Evolutionary conservation across 768 basidiomycete genomes (phyloP).

Genomic region (Leucosporidium creatinivorum): DNA sequence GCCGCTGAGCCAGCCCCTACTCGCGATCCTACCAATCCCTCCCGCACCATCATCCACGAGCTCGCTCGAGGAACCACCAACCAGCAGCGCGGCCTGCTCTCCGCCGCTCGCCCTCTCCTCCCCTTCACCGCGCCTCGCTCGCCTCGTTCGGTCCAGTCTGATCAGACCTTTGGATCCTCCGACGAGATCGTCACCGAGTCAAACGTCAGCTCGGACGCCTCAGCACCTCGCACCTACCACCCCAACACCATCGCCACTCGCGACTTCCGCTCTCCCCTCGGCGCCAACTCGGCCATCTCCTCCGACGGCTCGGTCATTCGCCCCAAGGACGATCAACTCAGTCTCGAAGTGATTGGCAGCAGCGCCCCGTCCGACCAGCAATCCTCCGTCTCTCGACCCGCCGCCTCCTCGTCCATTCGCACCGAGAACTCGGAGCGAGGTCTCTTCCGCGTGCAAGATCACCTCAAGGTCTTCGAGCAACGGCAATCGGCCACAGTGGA

Average conservation of each 20-base stretch:
- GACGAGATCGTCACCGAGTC: not conserved
- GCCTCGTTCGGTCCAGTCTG: not conserved
- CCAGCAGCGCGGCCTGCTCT: not conserved
- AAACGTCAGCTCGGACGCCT: not conserved
- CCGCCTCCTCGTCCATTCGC: not conserved
- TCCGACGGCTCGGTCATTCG: not conserved
- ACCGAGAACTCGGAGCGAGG: constrained; percentile 8
- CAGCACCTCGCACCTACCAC: not conserved
- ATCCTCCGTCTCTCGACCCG: not conserved
- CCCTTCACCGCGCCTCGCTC: not conserved
- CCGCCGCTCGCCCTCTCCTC: not conserved
- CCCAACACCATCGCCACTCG: not conserved
- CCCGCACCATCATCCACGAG: constrained; percentile 6
- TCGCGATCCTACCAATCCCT: not conserved
- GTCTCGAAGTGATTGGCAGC: not conserved
- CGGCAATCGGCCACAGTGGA: constrained; percentile 37
- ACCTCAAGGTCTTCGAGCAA: constrained; percentile 13
- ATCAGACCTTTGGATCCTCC: not conserved
- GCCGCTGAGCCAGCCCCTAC: constrained; percentile 6
- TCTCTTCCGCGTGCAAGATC: constrained; percentile 24
- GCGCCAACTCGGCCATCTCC: not conserved
- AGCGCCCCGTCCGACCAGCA: not conserved
- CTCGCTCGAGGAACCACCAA: not conserved
- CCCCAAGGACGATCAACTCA: not conserved
- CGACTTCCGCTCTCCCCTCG: constrained; percentile 2